Percentiles rank a stretch among this genome's conserved stretches.
Evolutionary conservation across 2,329 filamentous ascomycete species (phyloP).

Genomic region (Hysterium pulicare): DNA sequence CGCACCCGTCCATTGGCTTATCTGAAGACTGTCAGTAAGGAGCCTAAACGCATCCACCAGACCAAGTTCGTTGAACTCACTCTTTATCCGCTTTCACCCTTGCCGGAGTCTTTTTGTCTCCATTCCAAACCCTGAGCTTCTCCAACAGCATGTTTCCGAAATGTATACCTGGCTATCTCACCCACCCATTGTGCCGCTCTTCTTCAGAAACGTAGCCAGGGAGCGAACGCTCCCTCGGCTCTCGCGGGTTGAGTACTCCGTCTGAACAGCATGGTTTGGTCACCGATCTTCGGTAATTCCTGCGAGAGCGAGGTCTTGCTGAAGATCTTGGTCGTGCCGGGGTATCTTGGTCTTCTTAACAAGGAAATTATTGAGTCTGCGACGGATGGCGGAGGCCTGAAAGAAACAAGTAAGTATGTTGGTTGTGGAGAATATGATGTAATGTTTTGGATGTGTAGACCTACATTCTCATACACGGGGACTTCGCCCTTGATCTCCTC

Average conservation of each 20-base stretch:
- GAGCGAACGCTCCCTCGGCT: slow-evolving; percentile 8
- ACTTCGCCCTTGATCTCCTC: slow-evolving; percentile 15
- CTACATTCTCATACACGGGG: slow-evolving; percentile 15
- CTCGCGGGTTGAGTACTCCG: slow-evolving; percentile 1
- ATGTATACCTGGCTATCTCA: slow-evolving; percentile 14
- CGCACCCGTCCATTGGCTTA: slow-evolving; percentile 9
- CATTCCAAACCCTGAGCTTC: slow-evolving; percentile 18
- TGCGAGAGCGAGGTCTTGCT: slow-evolving; percentile 12
- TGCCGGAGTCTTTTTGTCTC: slow-evolving; percentile 16
- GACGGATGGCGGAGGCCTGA: slow-evolving; percentile 12
- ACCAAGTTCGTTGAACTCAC: slow-evolving; percentile 5
- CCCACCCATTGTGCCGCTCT: slow-evolving; percentile 15
- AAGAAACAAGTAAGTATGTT: too few species aligned
- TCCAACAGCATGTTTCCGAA: slow-evolving; percentile 18
- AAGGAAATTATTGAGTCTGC: slow-evolving; percentile 15
- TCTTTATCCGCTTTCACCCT: slow-evolving; percentile 15
- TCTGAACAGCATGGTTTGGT: slow-evolving; percentile 10
- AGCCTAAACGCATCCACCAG: neutral
- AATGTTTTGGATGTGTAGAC: too few species aligned
- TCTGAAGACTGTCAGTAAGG: slow-evolving; percentile 4
- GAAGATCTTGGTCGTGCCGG: slow-evolving; percentile 11
- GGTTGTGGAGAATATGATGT: too few species aligned
- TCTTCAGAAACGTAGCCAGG: slow-evolving; percentile 13
- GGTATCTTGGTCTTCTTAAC: slow-evolving; percentile 13
- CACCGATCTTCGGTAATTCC: slow-evolving; percentile 10